phyloP scores from a whole-genome alignment of 768 basidiomycete species.

The Termitomyces sp. region DNA sequence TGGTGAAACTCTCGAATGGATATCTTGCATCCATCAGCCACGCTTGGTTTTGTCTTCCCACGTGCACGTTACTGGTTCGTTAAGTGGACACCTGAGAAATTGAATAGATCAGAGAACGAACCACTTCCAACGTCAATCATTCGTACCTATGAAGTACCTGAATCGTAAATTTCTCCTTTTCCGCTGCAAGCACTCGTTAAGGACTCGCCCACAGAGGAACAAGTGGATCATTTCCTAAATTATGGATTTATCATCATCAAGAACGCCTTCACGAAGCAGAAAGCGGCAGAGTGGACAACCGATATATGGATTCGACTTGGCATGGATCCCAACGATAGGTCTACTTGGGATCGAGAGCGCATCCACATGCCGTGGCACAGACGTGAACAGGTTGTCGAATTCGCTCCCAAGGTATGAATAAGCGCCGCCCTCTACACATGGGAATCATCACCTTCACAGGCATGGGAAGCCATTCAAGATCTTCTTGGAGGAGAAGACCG shows the following conservation, averaged over 20 bases:
- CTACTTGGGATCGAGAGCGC: slow-evolving; percentile 52
- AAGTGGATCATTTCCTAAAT: slow-evolving; percentile 54
- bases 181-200: slow-evolving; percentile 2
- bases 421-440: background rate
- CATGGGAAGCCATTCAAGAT: slow-evolving; percentile 61
- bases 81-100: too few relatives aligned
- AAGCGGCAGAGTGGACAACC: slow-evolving; percentile 48
- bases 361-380: slow-evolving; percentile 57
- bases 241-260: slow-evolving; percentile 55
- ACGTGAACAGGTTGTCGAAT: slow-evolving; percentile 42
- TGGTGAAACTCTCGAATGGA: too few relatives aligned
- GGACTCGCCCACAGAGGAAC: slow-evolving; percentile 32
- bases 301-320: slow-evolving; percentile 53
- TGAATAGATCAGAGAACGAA: background rate
- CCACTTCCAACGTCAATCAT: background rate
- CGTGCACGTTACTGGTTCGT: too few relatives aligned
- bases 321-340: slow-evolving; percentile 50
- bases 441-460: slow-evolving; percentile 26
- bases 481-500: slow-evolving; percentile 60
- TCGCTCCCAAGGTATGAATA: slow-evolving; percentile 48
- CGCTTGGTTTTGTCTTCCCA: too few relatives aligned
- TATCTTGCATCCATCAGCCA: too few relatives aligned
- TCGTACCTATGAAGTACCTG: slow-evolving; percentile 28
- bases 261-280: slow-evolving; percentile 50
- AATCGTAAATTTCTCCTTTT: slow-evolving; percentile 26